Conservation (phyloP, 495 filamentous ascomycete species). For the Talaromyces wortmannii region DNA sequence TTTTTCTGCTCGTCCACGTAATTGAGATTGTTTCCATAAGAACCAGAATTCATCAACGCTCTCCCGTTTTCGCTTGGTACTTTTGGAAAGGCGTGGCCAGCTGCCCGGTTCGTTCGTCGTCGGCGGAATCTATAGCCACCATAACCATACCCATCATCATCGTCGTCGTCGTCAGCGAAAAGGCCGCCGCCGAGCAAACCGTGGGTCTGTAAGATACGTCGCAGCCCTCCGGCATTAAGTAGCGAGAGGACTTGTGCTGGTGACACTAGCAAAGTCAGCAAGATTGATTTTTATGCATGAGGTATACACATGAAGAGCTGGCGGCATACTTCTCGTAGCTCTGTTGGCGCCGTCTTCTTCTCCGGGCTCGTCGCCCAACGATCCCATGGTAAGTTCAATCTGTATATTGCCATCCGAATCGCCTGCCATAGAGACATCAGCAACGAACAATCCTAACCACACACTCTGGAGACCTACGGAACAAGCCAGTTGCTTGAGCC, state of each 20-base stretch:
- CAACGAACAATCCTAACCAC: conserved; percentile 17
- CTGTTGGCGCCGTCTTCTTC: conserved; percentile 22
- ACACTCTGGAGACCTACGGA: conserved; percentile 6
- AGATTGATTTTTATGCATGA: background rate
- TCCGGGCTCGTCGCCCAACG: conserved; percentile 31
- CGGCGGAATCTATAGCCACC: conserved; percentile 15
- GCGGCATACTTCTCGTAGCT: conserved; percentile 13
- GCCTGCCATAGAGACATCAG: conserved; percentile 7
- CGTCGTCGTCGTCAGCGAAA: conserved; percentile 22
- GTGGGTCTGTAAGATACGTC: conserved; percentile 27
- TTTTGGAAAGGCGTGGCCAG: conserved; percentile 54
- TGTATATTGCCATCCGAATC: conserved; percentile 37
- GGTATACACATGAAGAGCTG: conserved; percentile 1
- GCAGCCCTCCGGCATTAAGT: conserved; percentile 27
- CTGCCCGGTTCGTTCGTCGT: conserved; percentile 14
- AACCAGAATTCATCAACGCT: conserved; percentile 71
- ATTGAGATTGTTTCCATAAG: conserved; percentile 60
- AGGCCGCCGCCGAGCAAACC: conserved; percentile 13
- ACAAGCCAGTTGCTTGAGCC: conserved; percentile 16
- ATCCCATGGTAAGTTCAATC: conserved; percentile 39
- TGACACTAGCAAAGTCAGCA: conserved; percentile 17
- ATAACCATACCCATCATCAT: conserved; percentile 15
- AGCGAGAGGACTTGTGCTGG: conserved; percentile 27
- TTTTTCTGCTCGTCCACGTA: conserved; percentile 41
- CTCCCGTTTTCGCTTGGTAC: conserved; percentile 71